Evolutionary conservation across 106 monocot species (phyloP).

Genomic region (Vanilla planifolia): DNA sequence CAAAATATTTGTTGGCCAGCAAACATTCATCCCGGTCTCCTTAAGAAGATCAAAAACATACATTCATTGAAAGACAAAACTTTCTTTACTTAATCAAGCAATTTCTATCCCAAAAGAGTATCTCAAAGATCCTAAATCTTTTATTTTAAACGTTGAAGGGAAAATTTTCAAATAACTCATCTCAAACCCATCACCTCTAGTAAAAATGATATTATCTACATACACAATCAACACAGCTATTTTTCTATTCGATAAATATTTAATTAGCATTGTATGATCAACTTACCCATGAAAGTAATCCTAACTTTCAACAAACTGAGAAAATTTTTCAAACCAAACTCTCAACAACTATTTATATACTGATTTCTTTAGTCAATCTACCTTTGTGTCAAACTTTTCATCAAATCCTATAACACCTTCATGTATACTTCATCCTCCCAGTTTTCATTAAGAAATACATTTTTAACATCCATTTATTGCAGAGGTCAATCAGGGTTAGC

Average conservation of each 20-base stretch:
- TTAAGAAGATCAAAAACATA: background rate
- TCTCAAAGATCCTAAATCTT: background rate
- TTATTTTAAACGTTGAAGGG: no score
- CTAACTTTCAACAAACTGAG: background rate
- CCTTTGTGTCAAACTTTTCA: background rate
- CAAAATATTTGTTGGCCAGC: background rate
- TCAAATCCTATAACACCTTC: no score
- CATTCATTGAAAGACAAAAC: background rate
- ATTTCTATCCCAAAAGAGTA: background rate
- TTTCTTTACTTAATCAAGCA: background rate
- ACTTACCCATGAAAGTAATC: background rate
- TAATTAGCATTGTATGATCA: background rate
- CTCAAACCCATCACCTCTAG: background rate
- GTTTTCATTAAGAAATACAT: no score
- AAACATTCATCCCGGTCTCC: background rate
- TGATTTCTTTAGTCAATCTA: background rate
- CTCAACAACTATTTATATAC: background rate
- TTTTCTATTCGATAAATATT: background rate
- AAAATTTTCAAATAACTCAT: no score
- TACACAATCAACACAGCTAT: background rate
- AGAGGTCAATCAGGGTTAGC: no score
- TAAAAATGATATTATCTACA: background rate
- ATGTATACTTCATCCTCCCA: no score
- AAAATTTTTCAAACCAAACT: background rate
- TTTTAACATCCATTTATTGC: no score